Conservation (phyloP, 257 asterid genomes). For the Rehmannia glutinosa region DNA sequence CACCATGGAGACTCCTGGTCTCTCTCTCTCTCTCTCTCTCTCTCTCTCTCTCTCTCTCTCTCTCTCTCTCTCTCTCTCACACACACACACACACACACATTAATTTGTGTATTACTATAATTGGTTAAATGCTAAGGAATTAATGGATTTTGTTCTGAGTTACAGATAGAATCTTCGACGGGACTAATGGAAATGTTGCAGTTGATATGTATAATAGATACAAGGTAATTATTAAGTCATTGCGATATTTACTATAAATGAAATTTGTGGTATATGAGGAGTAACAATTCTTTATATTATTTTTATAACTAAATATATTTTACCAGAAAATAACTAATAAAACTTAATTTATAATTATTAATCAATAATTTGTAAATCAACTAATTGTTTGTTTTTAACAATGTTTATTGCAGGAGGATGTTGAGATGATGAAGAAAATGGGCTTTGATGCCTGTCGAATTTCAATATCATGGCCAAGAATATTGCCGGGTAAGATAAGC, state of each 20-base stretch:
- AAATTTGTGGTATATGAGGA: too few relatives aligned
- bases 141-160: neutral
- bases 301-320: too few relatives aligned
- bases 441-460: constrained; percentile 26
- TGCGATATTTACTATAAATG: too few relatives aligned
- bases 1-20: constrained; percentile 29
- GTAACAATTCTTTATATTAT: too few relatives aligned
- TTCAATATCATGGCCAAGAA: constrained; percentile 32
- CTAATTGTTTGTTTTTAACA: too few relatives aligned
- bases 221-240: constrained; percentile 25
- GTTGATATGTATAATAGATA: constrained; percentile 32
- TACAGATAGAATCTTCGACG: constrained; percentile 23
- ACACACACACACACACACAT: too few relatives aligned
- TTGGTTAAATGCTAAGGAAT: neutral
- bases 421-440: constrained; percentile 27
- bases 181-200: constrained; percentile 28
- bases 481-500: constrained; percentile 21
- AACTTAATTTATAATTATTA: too few relatives aligned
- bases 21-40: neutral
- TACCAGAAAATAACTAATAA: too few relatives aligned
- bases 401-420: constrained; percentile 22
- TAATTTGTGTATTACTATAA: neutral
- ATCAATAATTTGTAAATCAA: neutral
- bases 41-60: constrained; percentile 7
- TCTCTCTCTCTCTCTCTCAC: neutral